A percentile compares a stretch with the other conserved stretches of the same genome.
Evolutionary conservation across 2,329 filamentous ascomycete genomes (phyloP).

Genomic region (Fusarium xyrophilum): DNA sequence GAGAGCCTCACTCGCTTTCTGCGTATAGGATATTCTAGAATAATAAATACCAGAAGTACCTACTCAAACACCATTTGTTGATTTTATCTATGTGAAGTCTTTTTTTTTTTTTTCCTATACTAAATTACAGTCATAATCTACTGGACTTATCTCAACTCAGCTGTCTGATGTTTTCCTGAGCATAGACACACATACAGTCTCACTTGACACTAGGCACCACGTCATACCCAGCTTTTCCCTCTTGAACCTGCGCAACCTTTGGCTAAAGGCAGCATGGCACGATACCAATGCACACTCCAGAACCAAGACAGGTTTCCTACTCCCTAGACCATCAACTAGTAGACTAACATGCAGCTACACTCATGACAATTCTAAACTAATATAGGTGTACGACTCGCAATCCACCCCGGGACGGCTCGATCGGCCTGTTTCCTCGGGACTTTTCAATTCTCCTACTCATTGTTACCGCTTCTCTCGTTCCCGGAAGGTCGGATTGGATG

Average conservation of each 20-base stretch:
- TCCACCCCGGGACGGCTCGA: neutral
- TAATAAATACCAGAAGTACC: constrained; percentile 71
- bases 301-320: neutral
- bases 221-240: neutral
- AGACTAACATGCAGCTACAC: neutral
- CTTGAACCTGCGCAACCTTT: neutral
- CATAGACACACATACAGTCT: neutral
- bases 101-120: neutral
- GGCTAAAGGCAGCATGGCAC: neutral
- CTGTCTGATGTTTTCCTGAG: neutral
- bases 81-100: neutral
- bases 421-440: constrained; percentile 3
- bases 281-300: neutral
- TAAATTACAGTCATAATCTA: neutral
- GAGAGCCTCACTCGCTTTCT: constrained; percentile 67
- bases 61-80: constrained; percentile 53
- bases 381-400: neutral
- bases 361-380: neutral
- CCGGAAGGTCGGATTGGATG: neutral
- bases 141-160: neutral
- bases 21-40: constrained; percentile 63
- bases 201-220: neutral
- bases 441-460: neutral
- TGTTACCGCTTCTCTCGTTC: neutral
- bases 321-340: neutral